Evolutionary conservation across 2,329 filamentous ascomycete species (phyloP), one percentile per base, ranked within the genome.

Genomic region (Hypoxylon sp.): DNA sequence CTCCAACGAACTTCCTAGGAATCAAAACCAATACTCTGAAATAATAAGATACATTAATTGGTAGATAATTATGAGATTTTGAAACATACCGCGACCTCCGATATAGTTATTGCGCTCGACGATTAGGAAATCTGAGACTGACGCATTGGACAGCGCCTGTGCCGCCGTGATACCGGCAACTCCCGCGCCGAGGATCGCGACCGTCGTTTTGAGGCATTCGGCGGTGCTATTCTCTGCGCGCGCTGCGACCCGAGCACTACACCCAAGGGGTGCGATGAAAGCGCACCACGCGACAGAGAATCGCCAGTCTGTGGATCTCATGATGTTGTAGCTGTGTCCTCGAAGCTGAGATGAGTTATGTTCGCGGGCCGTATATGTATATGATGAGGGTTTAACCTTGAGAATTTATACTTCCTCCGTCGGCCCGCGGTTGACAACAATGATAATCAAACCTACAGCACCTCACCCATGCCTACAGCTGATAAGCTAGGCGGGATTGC

Each of bases 151-250:
- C 5, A 92, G 76, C 2, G 89, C 83, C 82, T 91, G 88, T 21
- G 89, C 89, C 13, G 89, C 87, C 11, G 89, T 87, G 43, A 91
- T 87, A 5, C 89, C 89, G 0, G 89, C 84, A 59, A 89, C 85
- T 11, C 89, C 89, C 13, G 85, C 89, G 34, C 89, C 89, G 38
- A 84, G 77, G 28, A 84, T 78, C 5, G 78, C 79, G 5, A 83
- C 81, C 56, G 78, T 78, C 1, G 81, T 82, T 63, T 75, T 75
- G 21, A 73, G 75, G 58, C 79, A 80, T 52, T 69, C 55, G 1
- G 50, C 46, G 45, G 30, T 51, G 13, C 59, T 34, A 14, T 60
- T 56, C 28, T 14, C 30, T 13, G 21, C 58, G 13, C 61, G 65
- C 21, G 57, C 14, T 6, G 52, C 34, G 4, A 64, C 43, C 14